phyloP scores from a whole-genome alignment of 2,329 filamentous ascomycete genomes.

The Penicillium sp. region DNA sequence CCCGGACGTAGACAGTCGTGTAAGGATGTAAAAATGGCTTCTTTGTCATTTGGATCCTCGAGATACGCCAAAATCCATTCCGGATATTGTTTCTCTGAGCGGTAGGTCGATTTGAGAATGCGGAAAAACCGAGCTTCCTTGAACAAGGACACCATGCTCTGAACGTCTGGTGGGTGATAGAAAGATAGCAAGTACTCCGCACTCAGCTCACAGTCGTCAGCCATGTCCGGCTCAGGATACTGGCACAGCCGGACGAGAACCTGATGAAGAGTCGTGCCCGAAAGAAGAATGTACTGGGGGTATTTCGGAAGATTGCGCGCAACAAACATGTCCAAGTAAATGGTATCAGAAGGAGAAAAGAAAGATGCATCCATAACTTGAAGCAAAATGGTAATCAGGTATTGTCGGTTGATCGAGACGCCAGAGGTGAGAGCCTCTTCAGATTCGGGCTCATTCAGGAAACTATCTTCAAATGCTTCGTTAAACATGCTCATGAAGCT shows the following conservation, averaged over 20 bases:
- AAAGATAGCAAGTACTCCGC: slow-evolving; percentile 91
- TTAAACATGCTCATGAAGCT: slow-evolving; percentile 95
- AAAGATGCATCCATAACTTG: slow-evolving; percentile 76
- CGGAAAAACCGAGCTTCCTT: slow-evolving; percentile 81
- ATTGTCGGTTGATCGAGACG: slow-evolving; percentile 81
- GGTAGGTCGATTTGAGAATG: slow-evolving; percentile 87
- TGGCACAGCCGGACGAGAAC: slow-evolving; percentile 80
- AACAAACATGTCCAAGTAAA: slow-evolving; percentile 98
- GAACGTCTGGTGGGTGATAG: slow-evolving; percentile 83
- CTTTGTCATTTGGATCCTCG: slow-evolving; percentile 75
- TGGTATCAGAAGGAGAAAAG: slow-evolving; percentile 77
- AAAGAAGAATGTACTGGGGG: slow-evolving; percentile 88
- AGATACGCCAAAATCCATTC: slow-evolving; percentile 79
- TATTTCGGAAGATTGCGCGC: slow-evolving; percentile 95
- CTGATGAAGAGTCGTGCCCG: slow-evolving; percentile 78
- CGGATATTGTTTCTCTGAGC: slow-evolving; percentile 73
- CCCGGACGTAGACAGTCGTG: slow-evolving; percentile 68
- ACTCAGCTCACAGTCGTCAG: slow-evolving; percentile 94
- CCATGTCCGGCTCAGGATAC: slow-evolving; percentile 75
- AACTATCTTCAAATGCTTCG: slow-evolving; percentile 93
- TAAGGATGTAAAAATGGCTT: slow-evolving; percentile 76
- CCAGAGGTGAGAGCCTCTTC: slow-evolving; percentile 56
- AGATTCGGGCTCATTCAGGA: slow-evolving; percentile 76
- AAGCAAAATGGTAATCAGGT: slow-evolving; percentile 83
- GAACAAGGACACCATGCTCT: slow-evolving; percentile 73